phyloP scores from a whole-genome alignment of 192 early-diverging fungal species.

The Helicostylum pulchrum region DNA sequence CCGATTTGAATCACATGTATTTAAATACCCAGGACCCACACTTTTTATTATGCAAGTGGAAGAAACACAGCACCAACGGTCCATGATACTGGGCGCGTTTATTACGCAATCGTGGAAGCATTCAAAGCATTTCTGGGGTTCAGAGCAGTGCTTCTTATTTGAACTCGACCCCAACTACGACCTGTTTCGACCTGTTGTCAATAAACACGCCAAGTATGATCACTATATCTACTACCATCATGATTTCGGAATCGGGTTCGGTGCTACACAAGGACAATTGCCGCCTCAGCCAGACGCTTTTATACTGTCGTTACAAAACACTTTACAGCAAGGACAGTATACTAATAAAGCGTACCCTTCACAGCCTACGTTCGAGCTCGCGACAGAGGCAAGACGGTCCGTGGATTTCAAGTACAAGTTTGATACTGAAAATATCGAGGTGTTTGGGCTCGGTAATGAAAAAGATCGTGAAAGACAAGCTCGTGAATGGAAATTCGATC shows the following conservation, averaged over 20 bases:
- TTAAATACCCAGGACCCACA: slow-evolving; percentile 57
- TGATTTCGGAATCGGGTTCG: slow-evolving; percentile 35
- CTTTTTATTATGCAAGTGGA: slow-evolving; percentile 43
- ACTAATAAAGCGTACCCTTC: slow-evolving; percentile 39
- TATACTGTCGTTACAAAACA: slow-evolving; percentile 46
- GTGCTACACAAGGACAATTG: slow-evolving; percentile 22
- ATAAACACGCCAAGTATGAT: neutral
- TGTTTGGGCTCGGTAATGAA: slow-evolving; percentile 50
- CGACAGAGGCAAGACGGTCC: slow-evolving; percentile 2
- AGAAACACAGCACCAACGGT: neutral
- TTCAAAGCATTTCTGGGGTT: slow-evolving; percentile 46
- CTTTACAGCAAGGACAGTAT: slow-evolving; percentile 43
- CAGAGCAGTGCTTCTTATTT: slow-evolving; percentile 39
- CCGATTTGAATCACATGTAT: slow-evolving; percentile 48
- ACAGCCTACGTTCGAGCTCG: slow-evolving; percentile 29
- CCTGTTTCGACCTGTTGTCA: slow-evolving; percentile 34
- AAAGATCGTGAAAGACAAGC: slow-evolving; percentile 38
- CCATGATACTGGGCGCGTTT: slow-evolving; percentile 46
- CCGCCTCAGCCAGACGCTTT: slow-evolving; percentile 27
- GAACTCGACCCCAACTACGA: slow-evolving; percentile 48
- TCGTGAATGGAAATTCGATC: slow-evolving; percentile 52
- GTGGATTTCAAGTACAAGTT: slow-evolving; percentile 35
- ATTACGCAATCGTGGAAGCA: slow-evolving; percentile 53
- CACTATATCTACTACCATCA: slow-evolving; percentile 34
- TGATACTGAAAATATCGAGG: slow-evolving; percentile 50